Base-by-base conservation (phyloP, 2,329 filamentous ascomycete genomes). In the Tolypocladium ovalisporum region DNA sequence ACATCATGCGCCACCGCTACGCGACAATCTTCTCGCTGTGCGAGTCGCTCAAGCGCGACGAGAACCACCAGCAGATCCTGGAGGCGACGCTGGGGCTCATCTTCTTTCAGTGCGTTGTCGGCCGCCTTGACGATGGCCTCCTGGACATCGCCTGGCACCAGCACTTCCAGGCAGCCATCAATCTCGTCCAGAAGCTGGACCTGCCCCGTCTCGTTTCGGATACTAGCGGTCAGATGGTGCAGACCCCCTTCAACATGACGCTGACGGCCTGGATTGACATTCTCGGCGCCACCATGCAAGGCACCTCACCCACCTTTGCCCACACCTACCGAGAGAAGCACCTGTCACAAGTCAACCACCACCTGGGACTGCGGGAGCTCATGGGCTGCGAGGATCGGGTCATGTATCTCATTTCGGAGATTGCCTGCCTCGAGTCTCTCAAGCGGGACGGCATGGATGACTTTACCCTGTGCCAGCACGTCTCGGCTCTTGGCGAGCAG, bases 351-450 rank as follows among this genome's bases (percentile, higher is more conserved):
- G 71, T 75, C 61, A 82, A 82, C 71, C 74, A 79, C 27, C 82
- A 78, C 57, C 77, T 86, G 17, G 94, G 94, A 13, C 81, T 99
- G 40, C 86, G 88, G 56, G 91, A 96, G 76, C 82, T 97, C 55
- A 97, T 97, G 92, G 94, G 94, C 64, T 97, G 94, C 72, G 93
- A 97, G 62, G 94, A 99, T 74, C 85, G 86, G 27, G 88, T 97
- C 73, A 97, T 99, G 91, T 97, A 96, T 72, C 80, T 97, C 66
- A 96, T 99, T 70, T 96, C 91, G 2, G 94, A 99, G 75, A 96
- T 97, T 66, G 90, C 93, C 56, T 97, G 94, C 73, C 84, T 99
- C 56, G 94, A 97, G 71, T 88, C 89, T 4, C 83, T 97, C 62
- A 95, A 94, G 78, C 76, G 79, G 42, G 84, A 88, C 59, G 89